phyloP scores from a whole-genome alignment of 2,329 filamentous ascomycete species.

The Tolypocladium album region DNA sequence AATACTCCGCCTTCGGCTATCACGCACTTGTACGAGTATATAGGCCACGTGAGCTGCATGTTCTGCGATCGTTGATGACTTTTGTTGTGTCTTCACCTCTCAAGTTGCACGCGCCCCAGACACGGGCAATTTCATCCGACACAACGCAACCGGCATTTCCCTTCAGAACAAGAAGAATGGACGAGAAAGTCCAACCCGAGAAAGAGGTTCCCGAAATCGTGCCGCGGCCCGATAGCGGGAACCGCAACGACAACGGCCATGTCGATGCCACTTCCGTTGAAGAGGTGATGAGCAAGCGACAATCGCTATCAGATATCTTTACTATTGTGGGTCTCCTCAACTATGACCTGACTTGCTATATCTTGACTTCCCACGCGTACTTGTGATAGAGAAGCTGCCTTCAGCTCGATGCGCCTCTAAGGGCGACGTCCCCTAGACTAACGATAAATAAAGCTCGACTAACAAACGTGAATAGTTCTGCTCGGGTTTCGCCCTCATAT shows the following conservation, averaged over 20 bases:
- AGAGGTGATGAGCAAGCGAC: conserved; percentile 2
- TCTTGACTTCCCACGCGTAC: not conserved
- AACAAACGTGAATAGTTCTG: conserved; percentile 7
- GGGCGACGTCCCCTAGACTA: too few species aligned
- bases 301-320: conserved; percentile 14
- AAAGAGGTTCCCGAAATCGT: not conserved
- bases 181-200: not conserved
- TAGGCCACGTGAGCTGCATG: not conserved
- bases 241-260: not conserved
- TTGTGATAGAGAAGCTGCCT: too few species aligned
- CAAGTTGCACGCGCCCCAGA: not conserved
- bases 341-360: not conserved
- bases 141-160: not conserved
- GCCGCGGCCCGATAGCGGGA: not conserved
- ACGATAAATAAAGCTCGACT: not conserved
- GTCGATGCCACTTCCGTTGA: not conserved
- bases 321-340: conserved; percentile 10
- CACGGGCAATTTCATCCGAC: not conserved
- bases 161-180: not conserved
- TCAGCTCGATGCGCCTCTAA: too few species aligned
- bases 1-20: not conserved
- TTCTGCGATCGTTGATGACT: not conserved
- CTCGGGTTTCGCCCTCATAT: conserved; percentile 21
- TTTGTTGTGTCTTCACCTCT: not conserved
- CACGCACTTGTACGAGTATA: not conserved